Percentiles rank a stretch among this genome's conserved stretches.
phyloP scores from a whole-genome alignment of 108 stramenopile species.

The Skeletonema potamos region DNA sequence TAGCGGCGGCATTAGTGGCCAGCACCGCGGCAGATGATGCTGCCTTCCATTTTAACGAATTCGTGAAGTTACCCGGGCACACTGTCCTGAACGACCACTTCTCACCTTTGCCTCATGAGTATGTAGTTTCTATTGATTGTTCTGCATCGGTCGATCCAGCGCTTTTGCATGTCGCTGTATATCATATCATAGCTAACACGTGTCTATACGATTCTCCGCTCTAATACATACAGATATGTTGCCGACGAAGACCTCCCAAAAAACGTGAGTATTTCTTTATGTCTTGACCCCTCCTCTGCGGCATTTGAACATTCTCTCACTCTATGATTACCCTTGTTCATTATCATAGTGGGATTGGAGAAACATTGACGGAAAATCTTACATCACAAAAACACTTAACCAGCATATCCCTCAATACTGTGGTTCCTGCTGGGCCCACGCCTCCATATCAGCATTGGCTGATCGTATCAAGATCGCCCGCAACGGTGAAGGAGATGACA shows the following conservation, averaged over 20 bases:
- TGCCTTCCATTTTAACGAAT: conserved; percentile 10
- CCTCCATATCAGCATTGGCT: conserved; percentile 70
- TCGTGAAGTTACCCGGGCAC: conserved; percentile 4
- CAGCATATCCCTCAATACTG: conserved; percentile 89
- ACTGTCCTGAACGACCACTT: neutral
- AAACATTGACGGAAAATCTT: conserved; percentile 71
- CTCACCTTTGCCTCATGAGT: conserved; percentile 17
- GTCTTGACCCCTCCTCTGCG: too few species aligned
- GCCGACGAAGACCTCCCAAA: conserved; percentile 68
- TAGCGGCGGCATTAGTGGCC: conserved; percentile 3
- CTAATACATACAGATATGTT: conserved; percentile 66
- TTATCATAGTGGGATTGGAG: conserved; percentile 82
- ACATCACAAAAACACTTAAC: conserved; percentile 80
- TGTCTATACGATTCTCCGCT: neutral
- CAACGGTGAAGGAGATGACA: conserved; percentile 45
- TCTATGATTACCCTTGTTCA: too few species aligned
- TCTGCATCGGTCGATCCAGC: neutral
- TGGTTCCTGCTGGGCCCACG: conserved; percentile 94
- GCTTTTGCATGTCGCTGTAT: neutral
- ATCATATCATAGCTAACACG: neutral
- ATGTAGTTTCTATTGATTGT: neutral
- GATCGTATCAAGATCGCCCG: conserved; percentile 94
- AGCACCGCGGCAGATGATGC: neutral
- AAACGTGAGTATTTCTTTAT: too few species aligned
- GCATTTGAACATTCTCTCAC: too few species aligned